phyloP scores from a whole-genome alignment of 2,329 filamentous ascomycete genomes.

The Aspergillus proliferans region DNA sequence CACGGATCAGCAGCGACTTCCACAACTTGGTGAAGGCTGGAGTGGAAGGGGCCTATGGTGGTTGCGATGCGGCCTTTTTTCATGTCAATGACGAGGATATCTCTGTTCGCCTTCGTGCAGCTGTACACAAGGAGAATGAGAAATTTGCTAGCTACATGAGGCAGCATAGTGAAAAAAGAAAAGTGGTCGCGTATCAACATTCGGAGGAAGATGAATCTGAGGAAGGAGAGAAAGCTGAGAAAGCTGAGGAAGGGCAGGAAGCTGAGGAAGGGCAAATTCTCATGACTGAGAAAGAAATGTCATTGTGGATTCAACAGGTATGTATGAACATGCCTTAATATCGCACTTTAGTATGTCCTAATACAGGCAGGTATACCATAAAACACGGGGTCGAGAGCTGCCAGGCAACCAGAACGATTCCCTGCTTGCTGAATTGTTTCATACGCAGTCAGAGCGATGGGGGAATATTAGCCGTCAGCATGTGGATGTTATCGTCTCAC shows the following conservation, averaged over 20 bases:
- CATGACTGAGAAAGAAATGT: too few relatives aligned
- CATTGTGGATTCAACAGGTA: too few relatives aligned
- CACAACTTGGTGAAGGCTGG: slow-evolving; percentile 13
- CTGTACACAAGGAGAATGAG: slow-evolving; percentile 13
- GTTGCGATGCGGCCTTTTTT: slow-evolving; percentile 9
- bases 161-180: slow-evolving; percentile 11
- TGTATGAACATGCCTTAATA: too few relatives aligned
- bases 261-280: too few relatives aligned
- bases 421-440: slow-evolving; percentile 15
- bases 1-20: slow-evolving; percentile 12
- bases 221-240: neutral
- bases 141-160: slow-evolving; percentile 15
- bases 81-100: neutral
- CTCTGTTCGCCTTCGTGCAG: slow-evolving; percentile 8
- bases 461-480: slow-evolving; percentile 11
- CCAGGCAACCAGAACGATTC: slow-evolving; percentile 5
- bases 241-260: too few relatives aligned
- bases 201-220: too few relatives aligned
- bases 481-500: slow-evolving; percentile 3
- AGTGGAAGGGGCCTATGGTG: slow-evolving; percentile 16
- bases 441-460: slow-evolving; percentile 23
- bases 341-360: too few relatives aligned
- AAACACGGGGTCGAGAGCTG: slow-evolving; percentile 20
- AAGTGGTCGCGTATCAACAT: slow-evolving; percentile 2
- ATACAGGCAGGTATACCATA: slow-evolving; percentile 15